Conservation (phyloP, 192 early-diverging fungal species). For the Fimicolochytrium jonesii region DNA sequence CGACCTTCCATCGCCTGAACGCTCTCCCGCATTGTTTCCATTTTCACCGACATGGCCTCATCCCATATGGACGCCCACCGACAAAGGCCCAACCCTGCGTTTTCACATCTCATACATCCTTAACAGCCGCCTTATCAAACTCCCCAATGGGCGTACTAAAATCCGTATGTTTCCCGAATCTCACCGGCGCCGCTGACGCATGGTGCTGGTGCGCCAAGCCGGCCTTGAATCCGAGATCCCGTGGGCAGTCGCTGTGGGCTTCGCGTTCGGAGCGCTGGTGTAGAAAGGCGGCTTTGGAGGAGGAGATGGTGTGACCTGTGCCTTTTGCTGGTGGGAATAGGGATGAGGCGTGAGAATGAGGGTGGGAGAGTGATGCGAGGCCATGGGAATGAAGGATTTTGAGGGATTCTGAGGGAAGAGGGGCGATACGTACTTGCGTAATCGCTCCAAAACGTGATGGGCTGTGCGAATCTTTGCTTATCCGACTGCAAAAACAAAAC, state of each 20-base stretch:
- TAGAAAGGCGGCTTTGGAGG: constrained; percentile 3
- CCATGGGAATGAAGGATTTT: no score
- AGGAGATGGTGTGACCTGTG: constrained; percentile 41
- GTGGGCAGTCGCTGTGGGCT: background rate
- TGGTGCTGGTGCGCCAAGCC: constrained; percentile 17
- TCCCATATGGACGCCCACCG: no score
- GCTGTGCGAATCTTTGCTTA: constrained; percentile 22
- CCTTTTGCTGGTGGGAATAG: no score
- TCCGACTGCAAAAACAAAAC: constrained; percentile 17
- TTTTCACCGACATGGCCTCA: no score
- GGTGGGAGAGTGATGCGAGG: no score
- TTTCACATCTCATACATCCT: no score
- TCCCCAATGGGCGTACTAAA: constrained; percentile 50
- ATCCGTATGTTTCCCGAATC: constrained; percentile 43
- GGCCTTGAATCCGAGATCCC: background rate
- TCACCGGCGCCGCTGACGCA: constrained; percentile 19
- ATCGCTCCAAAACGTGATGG: constrained; percentile 53
- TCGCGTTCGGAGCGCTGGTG: background rate
- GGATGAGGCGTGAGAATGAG: no score
- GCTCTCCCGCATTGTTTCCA: no score
- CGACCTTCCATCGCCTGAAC: no score
- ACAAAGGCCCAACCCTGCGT: no score
- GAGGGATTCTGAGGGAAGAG: no score
- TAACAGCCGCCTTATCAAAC: constrained; percentile 32
- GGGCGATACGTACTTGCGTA: constrained; percentile 31